Conservation (phyloP, 495 filamentous ascomycete genomes). For the Parathielavia hyrcaniae region DNA sequence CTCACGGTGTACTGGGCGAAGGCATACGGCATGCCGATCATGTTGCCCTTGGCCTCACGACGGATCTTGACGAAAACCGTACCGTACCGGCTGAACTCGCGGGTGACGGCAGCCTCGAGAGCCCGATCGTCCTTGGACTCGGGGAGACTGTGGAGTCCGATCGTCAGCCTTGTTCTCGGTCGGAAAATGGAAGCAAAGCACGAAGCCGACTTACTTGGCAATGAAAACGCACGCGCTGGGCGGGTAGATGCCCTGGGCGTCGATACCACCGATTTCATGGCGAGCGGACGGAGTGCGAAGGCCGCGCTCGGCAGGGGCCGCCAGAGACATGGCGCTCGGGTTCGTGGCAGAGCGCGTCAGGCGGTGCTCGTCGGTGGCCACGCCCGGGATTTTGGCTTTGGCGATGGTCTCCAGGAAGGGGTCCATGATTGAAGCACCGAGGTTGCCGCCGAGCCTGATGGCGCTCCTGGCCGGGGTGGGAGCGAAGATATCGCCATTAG, state of each 20-base stretch:
- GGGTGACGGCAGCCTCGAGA: slow-evolving; percentile 49
- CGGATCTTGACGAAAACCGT: slow-evolving; percentile 57
- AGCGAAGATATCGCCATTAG: slow-evolving; percentile 2
- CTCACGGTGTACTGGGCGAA: slow-evolving; percentile 58
- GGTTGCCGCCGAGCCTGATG: neutral
- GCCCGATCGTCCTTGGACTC: slow-evolving; percentile 43
- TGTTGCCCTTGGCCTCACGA: slow-evolving; percentile 56
- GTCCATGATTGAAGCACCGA: neutral
- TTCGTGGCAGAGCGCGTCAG: slow-evolving; percentile 5
- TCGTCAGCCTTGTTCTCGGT: slow-evolving; percentile 8
- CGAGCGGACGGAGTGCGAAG: slow-evolving; percentile 1
- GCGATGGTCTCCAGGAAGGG: neutral
- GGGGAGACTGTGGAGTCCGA: slow-evolving; percentile 29
- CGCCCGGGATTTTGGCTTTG: neutral
- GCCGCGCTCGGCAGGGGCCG: neutral
- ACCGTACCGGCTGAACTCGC: slow-evolving; percentile 48
- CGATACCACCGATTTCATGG: slow-evolving; percentile 27
- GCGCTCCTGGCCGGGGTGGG: neutral
- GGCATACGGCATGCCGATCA: slow-evolving; percentile 54
- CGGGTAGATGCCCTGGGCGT: slow-evolving; percentile 52
- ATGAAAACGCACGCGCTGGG: slow-evolving; percentile 56
- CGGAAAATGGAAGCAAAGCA: neutral
- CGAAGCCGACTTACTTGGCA: slow-evolving; percentile 50
- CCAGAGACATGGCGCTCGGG: neutral
- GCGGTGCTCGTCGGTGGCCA: neutral